Evolutionary conservation across 257 asterid genomes (phyloP).

Genomic region (Penstemon eatonii): DNA sequence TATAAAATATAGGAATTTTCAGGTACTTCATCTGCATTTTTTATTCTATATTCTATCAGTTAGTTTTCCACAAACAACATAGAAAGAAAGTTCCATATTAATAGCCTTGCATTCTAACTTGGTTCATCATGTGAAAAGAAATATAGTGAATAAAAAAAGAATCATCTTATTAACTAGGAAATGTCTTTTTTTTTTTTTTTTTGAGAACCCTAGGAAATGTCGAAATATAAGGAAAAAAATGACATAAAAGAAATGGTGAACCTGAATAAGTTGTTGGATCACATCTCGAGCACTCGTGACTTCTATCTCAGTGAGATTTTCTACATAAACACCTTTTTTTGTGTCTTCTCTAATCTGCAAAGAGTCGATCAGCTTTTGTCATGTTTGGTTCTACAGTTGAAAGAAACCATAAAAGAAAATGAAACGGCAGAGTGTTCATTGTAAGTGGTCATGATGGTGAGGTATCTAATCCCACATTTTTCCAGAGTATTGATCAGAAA

Average conservation of each 20-base stretch:
- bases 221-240: background rate
- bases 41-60: background rate
- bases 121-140: constrained; percentile 18
- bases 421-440: constrained; percentile 11
- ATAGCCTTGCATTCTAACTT: background rate
- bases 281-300: constrained; percentile 92
- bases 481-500: background rate
- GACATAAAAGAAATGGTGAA: constrained; percentile 31
- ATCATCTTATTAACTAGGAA: background rate
- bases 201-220: background rate
- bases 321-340: constrained; percentile 92
- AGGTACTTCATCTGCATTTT: background rate
- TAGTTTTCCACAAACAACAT: background rate
- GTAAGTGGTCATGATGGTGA: background rate
- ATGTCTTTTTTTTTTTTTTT: background rate
- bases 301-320: constrained; percentile 87
- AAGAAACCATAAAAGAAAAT: constrained; percentile 17
- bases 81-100: background rate
- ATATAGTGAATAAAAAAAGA: background rate
- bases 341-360: constrained; percentile 89
- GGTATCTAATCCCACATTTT: background rate
- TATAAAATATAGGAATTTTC: background rate
- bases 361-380: constrained; percentile 1
- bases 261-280: constrained; percentile 94
- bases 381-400: constrained; percentile 4